phyloP scores from a whole-genome alignment of 2,329 filamentous ascomycete species.

The Fusarium sp. region DNA sequence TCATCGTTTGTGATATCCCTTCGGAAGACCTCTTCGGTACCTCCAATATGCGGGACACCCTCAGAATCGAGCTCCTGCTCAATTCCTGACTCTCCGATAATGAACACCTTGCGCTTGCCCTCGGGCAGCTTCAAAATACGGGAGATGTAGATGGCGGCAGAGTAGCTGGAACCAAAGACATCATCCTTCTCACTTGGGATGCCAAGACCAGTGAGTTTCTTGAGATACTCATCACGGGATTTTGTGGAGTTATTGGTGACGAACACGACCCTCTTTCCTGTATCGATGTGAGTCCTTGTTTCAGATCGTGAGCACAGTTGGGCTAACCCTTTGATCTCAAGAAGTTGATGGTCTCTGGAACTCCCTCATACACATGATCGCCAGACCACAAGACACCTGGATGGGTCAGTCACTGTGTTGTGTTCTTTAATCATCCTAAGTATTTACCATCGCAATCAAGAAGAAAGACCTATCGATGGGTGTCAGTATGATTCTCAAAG shows the following conservation, averaged over 20 bases:
- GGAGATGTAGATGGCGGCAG: constrained; percentile 93
- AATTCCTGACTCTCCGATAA: constrained; percentile 90
- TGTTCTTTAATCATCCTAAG: neutral
- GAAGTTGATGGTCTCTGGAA: constrained; percentile 86
- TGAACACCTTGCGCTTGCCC: constrained; percentile 92
- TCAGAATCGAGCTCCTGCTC: constrained; percentile 89
- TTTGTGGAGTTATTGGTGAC: constrained; percentile 99
- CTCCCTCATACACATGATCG: constrained; percentile 86
- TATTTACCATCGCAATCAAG: constrained; percentile 94
- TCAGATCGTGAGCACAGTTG: neutral
- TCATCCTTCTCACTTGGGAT: constrained; percentile 87
- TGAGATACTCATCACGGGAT: constrained; percentile 89
- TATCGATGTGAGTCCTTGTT: constrained; percentile 13
- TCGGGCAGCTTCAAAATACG: constrained; percentile 85
- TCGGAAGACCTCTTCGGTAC: constrained; percentile 82
- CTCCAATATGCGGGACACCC: constrained; percentile 83
- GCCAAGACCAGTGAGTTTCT: constrained; percentile 85
- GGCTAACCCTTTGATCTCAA: constrained; percentile 79
- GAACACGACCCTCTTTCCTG: constrained; percentile 92
- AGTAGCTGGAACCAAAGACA: constrained; percentile 96
- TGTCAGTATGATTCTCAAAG: neutral
- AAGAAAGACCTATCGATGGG: constrained; percentile 78
- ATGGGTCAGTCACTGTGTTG: constrained; percentile 17
- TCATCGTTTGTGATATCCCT: constrained; percentile 85
- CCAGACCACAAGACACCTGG: constrained; percentile 96